Percentiles rank a stretch among this genome's conserved stretches.
These are phyloP conservation scores for Wickerhamomyces tratensis DNA, from an alignment of 805 yeast genomes.

Conservation along the genomic window DNA sequence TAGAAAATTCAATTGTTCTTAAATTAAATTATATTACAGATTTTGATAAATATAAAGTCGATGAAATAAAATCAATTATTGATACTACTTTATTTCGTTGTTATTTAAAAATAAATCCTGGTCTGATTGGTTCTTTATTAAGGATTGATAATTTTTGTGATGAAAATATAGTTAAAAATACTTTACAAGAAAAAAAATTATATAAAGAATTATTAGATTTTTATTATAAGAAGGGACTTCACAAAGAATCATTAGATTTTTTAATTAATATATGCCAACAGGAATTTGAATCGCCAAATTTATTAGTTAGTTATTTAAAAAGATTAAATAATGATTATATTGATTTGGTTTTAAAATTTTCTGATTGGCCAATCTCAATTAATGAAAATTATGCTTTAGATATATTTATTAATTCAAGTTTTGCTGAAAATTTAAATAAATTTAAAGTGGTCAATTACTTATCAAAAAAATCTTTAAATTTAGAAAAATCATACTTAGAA, in stretches of 20 bases:
- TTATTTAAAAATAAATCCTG: conserved; percentile 58
- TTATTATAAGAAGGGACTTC: conserved; percentile 52
- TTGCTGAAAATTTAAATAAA: conserved; percentile 49
- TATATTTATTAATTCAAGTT: conserved; percentile 57
- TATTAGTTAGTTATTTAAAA: conserved; percentile 42
- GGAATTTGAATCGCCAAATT: conserved; percentile 4
- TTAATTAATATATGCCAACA: conserved; percentile 29
- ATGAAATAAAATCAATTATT: conserved; percentile 34
- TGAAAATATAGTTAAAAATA: conserved; percentile 45
- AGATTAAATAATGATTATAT: conserved; percentile 39
- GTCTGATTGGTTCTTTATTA: conserved; percentile 74
- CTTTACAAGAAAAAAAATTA: conserved; percentile 36
- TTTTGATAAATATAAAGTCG: conserved; percentile 13
- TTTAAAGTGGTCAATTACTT: conserved; percentile 44
- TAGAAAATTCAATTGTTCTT: not conserved
- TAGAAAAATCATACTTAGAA: conserved; percentile 42
- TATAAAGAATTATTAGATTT: conserved; percentile 71
- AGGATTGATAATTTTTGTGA: conserved; percentile 72
- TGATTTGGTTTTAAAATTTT: conserved; percentile 46
- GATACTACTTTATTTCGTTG: conserved; percentile 76
- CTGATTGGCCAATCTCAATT: conserved; percentile 38
- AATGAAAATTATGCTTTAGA: conserved; percentile 27
- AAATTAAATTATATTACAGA: not conserved
- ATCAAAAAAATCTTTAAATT: conserved; percentile 13
- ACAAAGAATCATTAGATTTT: conserved; percentile 57